These are phyloP conservation scores for Stylosanthes scabra DNA, from an alignment of 331 rosid species.

Conservation along the genomic window DNA sequence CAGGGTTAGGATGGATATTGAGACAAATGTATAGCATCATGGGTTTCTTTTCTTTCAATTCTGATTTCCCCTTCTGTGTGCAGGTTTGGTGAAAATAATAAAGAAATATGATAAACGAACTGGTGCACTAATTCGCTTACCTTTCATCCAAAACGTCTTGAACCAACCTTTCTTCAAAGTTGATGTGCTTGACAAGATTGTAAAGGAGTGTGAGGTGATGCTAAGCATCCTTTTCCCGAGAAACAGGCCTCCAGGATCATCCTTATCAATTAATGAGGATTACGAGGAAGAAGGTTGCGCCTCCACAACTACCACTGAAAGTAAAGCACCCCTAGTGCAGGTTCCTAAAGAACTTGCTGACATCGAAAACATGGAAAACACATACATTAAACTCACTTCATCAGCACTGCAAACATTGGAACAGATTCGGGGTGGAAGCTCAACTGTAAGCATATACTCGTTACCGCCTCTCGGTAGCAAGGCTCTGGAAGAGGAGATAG, in stretches of 20 bases:
- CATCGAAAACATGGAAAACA: constrained; percentile 74
- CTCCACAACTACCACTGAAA: constrained; percentile 40
- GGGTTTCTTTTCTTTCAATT: neutral
- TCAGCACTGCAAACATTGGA: constrained; percentile 72
- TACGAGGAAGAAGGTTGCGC: constrained; percentile 48
- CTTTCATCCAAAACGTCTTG: constrained; percentile 70
- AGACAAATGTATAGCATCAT: constrained; percentile 9
- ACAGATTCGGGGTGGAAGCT: constrained; percentile 78
- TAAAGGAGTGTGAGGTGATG: constrained; percentile 66
- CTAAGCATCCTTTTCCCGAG: constrained; percentile 55
- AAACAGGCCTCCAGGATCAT: constrained; percentile 33
- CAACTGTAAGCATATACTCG: constrained; percentile 73
- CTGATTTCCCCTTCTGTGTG: constrained; percentile 15
- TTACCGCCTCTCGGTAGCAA: constrained; percentile 66
- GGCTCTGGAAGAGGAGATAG: constrained; percentile 51
- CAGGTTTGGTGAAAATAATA: constrained; percentile 76
- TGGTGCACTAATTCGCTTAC: constrained; percentile 62
- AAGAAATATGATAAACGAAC: constrained; percentile 79
- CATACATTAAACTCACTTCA: constrained; percentile 59
- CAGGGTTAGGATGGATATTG: neutral
- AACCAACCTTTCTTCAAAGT: constrained; percentile 73
- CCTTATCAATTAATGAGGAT: constrained; percentile 42
- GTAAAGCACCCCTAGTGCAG: constrained; percentile 43
- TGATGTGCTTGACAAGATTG: constrained; percentile 64
- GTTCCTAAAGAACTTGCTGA: constrained; percentile 79